phyloP scores from a whole-genome alignment of 2,329 filamentous ascomycete species.

The Trichoderma hamatum region DNA sequence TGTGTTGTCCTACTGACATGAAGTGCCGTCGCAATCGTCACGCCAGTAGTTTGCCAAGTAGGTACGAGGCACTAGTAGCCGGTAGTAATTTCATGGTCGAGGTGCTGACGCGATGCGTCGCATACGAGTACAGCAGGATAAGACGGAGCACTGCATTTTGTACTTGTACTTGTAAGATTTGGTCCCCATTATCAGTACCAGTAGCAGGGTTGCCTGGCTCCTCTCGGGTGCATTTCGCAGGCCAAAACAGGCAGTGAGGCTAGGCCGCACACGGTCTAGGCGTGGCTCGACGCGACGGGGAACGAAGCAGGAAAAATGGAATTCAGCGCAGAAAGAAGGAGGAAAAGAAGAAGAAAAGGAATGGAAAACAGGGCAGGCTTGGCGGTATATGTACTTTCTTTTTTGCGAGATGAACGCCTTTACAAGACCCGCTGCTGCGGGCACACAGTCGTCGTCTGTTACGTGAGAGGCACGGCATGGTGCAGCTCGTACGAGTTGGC shows the following conservation, averaged over 20 bases:
- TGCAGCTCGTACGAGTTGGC: neutral
- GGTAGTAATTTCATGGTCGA: neutral
- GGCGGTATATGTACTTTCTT: neutral
- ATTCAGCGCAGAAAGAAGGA: neutral
- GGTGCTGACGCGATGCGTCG: slow-evolving; percentile 13
- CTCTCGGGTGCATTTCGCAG: slow-evolving; percentile 4
- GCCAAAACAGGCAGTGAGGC: neutral
- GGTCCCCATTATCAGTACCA: slow-evolving; percentile 21
- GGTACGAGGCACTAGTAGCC: neutral
- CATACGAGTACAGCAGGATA: too few species aligned
- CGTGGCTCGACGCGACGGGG: neutral
- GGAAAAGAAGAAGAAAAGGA: neutral
- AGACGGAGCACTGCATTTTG: neutral
- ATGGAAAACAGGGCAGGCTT: neutral
- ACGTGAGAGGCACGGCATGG: neutral
- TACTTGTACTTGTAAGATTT: slow-evolving; percentile 15
- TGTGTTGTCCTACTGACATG: neutral
- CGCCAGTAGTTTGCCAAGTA: neutral
- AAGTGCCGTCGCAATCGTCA: neutral
- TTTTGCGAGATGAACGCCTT: too few species aligned
- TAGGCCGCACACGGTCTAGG: slow-evolving; percentile 1
- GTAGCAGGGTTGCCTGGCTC: slow-evolving; percentile 19
- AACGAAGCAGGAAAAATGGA: neutral
- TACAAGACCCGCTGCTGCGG: too few species aligned
- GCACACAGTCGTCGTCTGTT: too few species aligned